Percentiles rank a stretch among this genome's conserved stretches.
These are phyloP conservation scores for Stenocarpella maydis DNA, from an alignment of 2,329 filamentous ascomycete species.

Conservation along the genomic window DNA sequence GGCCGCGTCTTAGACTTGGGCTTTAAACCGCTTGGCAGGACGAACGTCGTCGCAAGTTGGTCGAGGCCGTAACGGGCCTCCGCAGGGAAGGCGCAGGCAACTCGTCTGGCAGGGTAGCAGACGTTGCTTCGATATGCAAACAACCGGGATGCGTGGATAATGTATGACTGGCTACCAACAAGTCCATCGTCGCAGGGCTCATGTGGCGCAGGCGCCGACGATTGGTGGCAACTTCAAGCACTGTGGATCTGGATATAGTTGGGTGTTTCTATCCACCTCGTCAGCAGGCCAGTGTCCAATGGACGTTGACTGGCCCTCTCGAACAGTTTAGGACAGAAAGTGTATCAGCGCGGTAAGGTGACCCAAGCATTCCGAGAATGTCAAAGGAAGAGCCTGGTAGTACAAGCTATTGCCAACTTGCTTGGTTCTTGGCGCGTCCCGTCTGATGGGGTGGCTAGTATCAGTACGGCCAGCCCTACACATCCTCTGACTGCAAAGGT, in stretches of 20 bases:
- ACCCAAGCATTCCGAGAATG: conserved; percentile 15
- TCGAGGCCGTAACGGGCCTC: not conserved
- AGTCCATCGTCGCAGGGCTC: not conserved
- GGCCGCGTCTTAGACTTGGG: conserved; percentile 11
- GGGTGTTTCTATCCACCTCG: not conserved
- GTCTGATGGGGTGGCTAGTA: not conserved
- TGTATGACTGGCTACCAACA: not conserved
- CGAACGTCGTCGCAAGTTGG: conserved; percentile 17
- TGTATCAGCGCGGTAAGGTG: not conserved
- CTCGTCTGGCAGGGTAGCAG: not conserved
- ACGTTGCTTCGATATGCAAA: conserved; percentile 14
- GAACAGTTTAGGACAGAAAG: not conserved
- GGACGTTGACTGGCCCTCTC: not conserved
- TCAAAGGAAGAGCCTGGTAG: conserved; percentile 11
- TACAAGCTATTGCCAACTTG: conserved; percentile 25
- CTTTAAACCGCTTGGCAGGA: conserved; percentile 19
- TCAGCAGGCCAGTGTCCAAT: not conserved
- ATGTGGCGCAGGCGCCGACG: not conserved
- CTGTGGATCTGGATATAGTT: not conserved
- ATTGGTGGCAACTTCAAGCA: not conserved
- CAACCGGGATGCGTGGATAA: not conserved
- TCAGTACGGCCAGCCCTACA: conserved; percentile 21
- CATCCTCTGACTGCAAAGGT: not conserved
- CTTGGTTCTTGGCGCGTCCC: conserved; percentile 21
- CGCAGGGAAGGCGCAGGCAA: not conserved